Conservation (phyloP, 2,329 filamentous ascomycete genomes). For the Westerdykella sp. region DNA sequence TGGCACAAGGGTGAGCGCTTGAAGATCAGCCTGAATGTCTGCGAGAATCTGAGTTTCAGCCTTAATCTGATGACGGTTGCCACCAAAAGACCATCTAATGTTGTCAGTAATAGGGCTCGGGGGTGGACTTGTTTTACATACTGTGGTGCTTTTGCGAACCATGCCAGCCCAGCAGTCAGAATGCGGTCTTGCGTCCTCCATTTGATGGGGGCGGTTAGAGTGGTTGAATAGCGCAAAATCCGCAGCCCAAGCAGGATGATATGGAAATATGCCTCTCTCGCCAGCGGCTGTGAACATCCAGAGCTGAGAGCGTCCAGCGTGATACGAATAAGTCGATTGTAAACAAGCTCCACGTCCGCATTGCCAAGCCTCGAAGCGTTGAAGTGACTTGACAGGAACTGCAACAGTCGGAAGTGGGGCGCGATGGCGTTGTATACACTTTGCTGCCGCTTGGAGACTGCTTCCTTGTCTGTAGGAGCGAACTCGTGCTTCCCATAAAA, state of each 20-base stretch:
- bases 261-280: slow-evolving; percentile 86
- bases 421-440: slow-evolving; percentile 74
- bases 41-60: slow-evolving; percentile 78
- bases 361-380: slow-evolving; percentile 85
- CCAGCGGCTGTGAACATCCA: slow-evolving; percentile 73
- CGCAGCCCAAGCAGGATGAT: slow-evolving; percentile 76
- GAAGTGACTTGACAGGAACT: slow-evolving; percentile 91
- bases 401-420: slow-evolving; percentile 77
- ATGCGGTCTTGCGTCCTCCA: slow-evolving; percentile 87
- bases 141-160: slow-evolving; percentile 77
- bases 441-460: slow-evolving; percentile 69
- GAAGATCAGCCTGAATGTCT: slow-evolving; percentile 65
- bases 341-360: slow-evolving; percentile 72
- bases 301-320: slow-evolving; percentile 64
- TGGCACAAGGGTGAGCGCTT: slow-evolving; percentile 42
- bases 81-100: slow-evolving; percentile 83
- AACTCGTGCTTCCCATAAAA: slow-evolving; percentile 91
- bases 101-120: slow-evolving; percentile 8
- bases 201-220: slow-evolving; percentile 57
- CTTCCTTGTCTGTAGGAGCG: slow-evolving; percentile 76
- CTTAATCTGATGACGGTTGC: slow-evolving; percentile 87
- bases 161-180: slow-evolving; percentile 75
- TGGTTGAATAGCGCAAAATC: slow-evolving; percentile 66
- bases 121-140: slow-evolving; percentile 20
- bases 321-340: slow-evolving; percentile 70